Percentiles rank a stretch among this genome's conserved stretches.
These are phyloP conservation scores for Basidioascus undulatus DNA, from an alignment of 768 basidiomycete species.

Conservation along the genomic window DNA sequence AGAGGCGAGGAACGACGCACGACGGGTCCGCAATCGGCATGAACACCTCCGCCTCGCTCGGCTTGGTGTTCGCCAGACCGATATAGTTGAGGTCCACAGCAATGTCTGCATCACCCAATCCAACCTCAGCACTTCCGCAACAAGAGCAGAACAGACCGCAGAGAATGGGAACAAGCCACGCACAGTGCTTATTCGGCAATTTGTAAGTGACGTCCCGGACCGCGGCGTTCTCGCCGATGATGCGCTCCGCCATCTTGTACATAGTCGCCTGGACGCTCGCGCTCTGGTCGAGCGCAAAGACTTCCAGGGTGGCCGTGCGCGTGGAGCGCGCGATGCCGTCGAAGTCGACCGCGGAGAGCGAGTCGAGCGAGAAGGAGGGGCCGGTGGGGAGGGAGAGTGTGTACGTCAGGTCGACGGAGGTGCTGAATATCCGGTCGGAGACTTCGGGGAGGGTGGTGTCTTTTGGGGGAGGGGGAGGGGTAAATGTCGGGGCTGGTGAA, in stretches of 20 bases:
- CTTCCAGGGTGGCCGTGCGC: slow-evolving; percentile 41
- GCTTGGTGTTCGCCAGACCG: slow-evolving; percentile 21
- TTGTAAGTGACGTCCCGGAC: slow-evolving; percentile 41
- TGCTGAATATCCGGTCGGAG: slow-evolving; percentile 71
- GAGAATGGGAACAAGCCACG: too few species aligned
- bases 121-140: too few species aligned
- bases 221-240: slow-evolving; percentile 38
- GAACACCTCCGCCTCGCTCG: slow-evolving; percentile 57
- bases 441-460: slow-evolving; percentile 66
- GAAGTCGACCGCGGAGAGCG: slow-evolving; percentile 13
- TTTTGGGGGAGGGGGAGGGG: neutral
- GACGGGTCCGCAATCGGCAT: slow-evolving; percentile 64
- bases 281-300: slow-evolving; percentile 69
- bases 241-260: slow-evolving; percentile 46
- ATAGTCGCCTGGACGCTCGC: slow-evolving; percentile 69
- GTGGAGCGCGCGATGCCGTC: slow-evolving; percentile 29
- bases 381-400: slow-evolving; percentile 15
- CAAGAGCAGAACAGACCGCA: too few species aligned
- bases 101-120: too few species aligned
- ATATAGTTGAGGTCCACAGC: slow-evolving; percentile 41
- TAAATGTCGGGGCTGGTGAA: neutral
- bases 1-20: slow-evolving; percentile 22
- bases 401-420: slow-evolving; percentile 37
- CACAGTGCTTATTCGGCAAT: slow-evolving; percentile 37
- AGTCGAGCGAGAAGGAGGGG: slow-evolving; percentile 16